Conservation (phyloP, 805 yeast species). For the Metschnikowia reukaufii region DNA sequence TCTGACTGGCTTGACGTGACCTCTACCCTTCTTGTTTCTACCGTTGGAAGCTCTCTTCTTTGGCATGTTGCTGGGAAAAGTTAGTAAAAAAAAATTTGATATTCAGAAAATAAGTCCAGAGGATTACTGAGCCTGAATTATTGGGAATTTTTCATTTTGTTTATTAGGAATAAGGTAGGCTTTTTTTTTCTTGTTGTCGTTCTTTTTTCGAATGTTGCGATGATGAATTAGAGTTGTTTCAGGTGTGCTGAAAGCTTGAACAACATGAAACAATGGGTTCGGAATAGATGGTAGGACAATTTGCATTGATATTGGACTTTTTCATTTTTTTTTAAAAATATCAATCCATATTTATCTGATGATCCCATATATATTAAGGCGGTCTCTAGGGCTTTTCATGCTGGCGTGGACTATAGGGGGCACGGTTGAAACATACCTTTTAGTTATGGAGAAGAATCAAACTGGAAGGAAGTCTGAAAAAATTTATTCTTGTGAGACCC, state of each 20-base stretch:
- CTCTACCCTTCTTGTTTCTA: slow-evolving; percentile 99
- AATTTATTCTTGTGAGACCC: slow-evolving; percentile 15
- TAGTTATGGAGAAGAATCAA: slow-evolving; percentile 19
- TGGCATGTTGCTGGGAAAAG: slow-evolving; percentile 69
- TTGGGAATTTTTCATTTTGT: too few relatives aligned
- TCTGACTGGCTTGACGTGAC: slow-evolving; percentile 99
- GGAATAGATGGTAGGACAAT: neutral
- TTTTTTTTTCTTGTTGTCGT: too few relatives aligned
- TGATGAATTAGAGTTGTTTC: neutral
- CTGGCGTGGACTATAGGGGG: neutral
- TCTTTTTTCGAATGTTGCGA: neutral
- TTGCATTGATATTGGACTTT: neutral
- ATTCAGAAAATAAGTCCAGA: too few relatives aligned
- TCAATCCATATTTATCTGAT: neutral
- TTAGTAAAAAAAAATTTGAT: slow-evolving; percentile 15
- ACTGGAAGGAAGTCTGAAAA: slow-evolving; percentile 14
- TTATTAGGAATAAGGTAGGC: too few relatives aligned
- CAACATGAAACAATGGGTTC: neutral
- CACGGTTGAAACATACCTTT: slow-evolving; percentile 19
- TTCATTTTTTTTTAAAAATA: neutral
- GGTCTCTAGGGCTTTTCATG: neutral
- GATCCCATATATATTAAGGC: neutral
- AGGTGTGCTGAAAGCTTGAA: neutral
- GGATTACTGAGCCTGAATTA: too few relatives aligned
- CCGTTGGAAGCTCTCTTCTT: slow-evolving; percentile 99